Evolutionary conservation across 2,329 filamentous ascomycete species (phyloP).

Genomic region (Plenodomus lindquistii): DNA sequence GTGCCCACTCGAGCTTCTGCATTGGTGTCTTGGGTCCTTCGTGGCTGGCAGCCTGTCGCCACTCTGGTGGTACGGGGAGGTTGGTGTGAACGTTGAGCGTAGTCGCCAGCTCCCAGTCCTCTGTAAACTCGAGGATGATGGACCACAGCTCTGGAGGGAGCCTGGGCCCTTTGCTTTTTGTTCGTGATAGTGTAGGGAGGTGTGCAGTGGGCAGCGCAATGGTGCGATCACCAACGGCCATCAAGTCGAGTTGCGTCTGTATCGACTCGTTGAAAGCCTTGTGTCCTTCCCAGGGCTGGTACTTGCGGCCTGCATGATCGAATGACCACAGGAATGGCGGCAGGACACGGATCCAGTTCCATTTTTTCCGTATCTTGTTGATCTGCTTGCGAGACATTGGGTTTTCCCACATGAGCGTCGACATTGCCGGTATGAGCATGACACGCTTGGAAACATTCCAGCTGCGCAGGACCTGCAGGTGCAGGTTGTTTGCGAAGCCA

Average conservation of each 20-base stretch:
- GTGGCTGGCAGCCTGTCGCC: conserved; percentile 66
- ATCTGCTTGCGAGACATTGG: conserved; percentile 87
- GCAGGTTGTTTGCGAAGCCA: conserved; percentile 78
- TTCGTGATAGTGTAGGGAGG: conserved; percentile 34
- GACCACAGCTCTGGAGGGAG: conserved; percentile 89
- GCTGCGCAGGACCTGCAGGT: conserved; percentile 78
- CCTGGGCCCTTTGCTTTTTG: conserved; percentile 44
- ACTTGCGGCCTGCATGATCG: conserved; percentile 56
- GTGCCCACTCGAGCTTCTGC: conserved; percentile 81
- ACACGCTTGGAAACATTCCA: conserved; percentile 89
- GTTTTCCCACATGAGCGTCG: conserved; percentile 84
- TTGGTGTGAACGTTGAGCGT: conserved; percentile 80
- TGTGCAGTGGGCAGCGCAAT: conserved; percentile 42
- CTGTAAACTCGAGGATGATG: conserved; percentile 79
- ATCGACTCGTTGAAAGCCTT: conserved; percentile 74
- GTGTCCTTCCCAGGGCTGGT: conserved; percentile 61
- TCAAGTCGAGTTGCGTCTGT: conserved; percentile 75
- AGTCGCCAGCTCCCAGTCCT: conserved; percentile 88
- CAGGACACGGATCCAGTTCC: conserved; percentile 84
- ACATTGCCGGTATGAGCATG: conserved; percentile 86
- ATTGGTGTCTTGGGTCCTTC: conserved; percentile 73
- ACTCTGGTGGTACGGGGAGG: conserved; percentile 72
- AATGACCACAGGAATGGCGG: conserved; percentile 83
- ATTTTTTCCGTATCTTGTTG: conserved; percentile 78
- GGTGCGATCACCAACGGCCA: conserved; percentile 74